Percentiles rank a stretch among this genome's conserved stretches.
These are phyloP conservation scores for Nakazawaea ernobii DNA, from an alignment of 805 yeast species.

Conservation along the genomic window DNA sequence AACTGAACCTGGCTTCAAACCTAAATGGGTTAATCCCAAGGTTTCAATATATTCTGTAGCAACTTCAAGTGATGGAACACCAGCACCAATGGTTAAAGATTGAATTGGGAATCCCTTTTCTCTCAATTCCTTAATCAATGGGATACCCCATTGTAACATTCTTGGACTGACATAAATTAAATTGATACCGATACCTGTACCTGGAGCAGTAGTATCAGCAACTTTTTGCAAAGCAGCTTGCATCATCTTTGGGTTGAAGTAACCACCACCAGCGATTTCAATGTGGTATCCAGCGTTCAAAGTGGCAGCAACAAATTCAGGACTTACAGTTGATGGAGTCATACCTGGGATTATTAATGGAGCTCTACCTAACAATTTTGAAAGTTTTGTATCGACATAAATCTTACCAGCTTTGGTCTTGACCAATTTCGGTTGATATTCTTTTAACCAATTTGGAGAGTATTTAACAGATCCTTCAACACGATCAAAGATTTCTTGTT, in stretches of 20 bases:
- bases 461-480: constrained; percentile 59
- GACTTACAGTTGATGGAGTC: constrained; percentile 97
- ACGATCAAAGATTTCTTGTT: constrained; percentile 87
- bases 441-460: constrained; percentile 88
- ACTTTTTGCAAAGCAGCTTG: constrained; percentile 71
- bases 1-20: constrained; percentile 96
- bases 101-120: constrained; percentile 93
- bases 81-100: constrained; percentile 97
- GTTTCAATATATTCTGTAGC: constrained; percentile 94
- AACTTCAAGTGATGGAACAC: constrained; percentile 97
- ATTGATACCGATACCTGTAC: constrained; percentile 87
- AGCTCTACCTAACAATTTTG: constrained; percentile 86
- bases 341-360: constrained; percentile 98
- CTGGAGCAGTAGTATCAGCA: constrained; percentile 66
- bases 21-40: constrained; percentile 87
- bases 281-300: constrained; percentile 95
- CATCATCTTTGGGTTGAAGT: constrained; percentile 70
- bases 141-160: constrained; percentile 98
- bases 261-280: constrained; percentile 99
- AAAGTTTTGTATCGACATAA: constrained; percentile 90
- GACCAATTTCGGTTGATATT: constrained; percentile 80
- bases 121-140: constrained; percentile 84
- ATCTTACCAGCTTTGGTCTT: constrained; percentile 69
- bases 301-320: constrained; percentile 90
- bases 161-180: constrained; percentile 95